Base-by-base conservation (phyloP, 176 grass and related monocot genomes). In the Alloteropsis semialata region DNA sequence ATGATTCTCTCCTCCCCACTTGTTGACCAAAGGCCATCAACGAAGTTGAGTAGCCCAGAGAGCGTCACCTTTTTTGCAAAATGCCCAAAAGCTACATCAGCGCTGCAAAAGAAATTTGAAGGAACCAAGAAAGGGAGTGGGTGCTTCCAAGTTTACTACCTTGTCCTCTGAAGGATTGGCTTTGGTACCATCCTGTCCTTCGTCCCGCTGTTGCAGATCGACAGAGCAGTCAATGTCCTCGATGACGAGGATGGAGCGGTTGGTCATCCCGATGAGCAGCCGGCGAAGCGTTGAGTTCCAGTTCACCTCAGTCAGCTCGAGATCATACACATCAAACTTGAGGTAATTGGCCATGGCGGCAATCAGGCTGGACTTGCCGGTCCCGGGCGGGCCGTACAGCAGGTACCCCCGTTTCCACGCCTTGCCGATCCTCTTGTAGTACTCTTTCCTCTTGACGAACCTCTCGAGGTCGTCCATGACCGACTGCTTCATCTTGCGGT, bases 401-500 rank as follows among this genome's bases (percentile, higher is more conserved):
- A 97, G 85, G 82, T 97, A 97, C 4, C 95, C 95, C 18, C 90
- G 84, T 72, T 97, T 97, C 95, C 95, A 97, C 0, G 92, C 92
- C 86, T 93, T 94, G n/a, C 95, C 95, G 10, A 91, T 93, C 81
- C 72, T 89, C 78, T 75, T 94, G 81, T 97, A 97, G 68, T 97
- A 97, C 24, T 94, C 95, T 78, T 90, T 92, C 61, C 92, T 84
- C 74, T 81, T 86, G 54, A 91, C 81, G 54, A 94, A 97, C 86
- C 86, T 91, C 49, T 88, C 68, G 21, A 97, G 92, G 32, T 97
- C 95, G 5, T 92, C 92, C 83, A 94, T 92, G 43, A 97, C 74
- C 2, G 80, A 34, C 56, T 78, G 65, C 84, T 97, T 97, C 53
- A 84, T 69, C 61, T 89, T 53, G 36, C 29, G 72, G 59, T 89